These are phyloP conservation scores for Beauveria bassiana DNA, from an alignment of 2,329 filamentous ascomycete genomes.

Conservation along the genomic window DNA sequence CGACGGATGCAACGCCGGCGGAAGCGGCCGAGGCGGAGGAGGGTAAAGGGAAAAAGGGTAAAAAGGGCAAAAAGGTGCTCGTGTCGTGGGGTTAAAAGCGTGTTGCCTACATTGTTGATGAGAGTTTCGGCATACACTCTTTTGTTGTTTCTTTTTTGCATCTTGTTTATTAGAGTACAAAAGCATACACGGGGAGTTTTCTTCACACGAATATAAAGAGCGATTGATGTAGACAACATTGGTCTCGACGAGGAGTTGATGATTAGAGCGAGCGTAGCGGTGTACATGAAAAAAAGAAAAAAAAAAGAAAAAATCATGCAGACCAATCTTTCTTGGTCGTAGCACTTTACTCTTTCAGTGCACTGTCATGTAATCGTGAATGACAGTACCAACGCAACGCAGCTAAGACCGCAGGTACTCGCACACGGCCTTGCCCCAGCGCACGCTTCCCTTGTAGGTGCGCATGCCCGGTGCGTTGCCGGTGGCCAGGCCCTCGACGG, in stretches of 20 bases:
- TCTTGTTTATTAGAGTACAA: neutral
- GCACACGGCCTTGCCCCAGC: constrained; percentile 40
- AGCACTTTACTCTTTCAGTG: too few relatives aligned
- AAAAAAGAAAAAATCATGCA: neutral
- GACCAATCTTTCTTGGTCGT: too few relatives aligned
- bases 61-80: constrained; percentile 47
- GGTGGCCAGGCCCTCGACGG: constrained; percentile 41
- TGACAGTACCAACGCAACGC: neutral
- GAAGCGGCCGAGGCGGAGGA: constrained; percentile 22
- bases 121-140: neutral
- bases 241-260: neutral
- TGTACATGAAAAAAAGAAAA: neutral
- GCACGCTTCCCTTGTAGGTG: constrained; percentile 40
- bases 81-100: constrained; percentile 48
- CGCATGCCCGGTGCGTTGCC: constrained; percentile 49
- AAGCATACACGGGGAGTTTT: constrained; percentile 1
- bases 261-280: neutral
- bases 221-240: neutral
- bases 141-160: neutral
- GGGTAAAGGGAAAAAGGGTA: constrained; percentile 46
- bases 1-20: constrained; percentile 21
- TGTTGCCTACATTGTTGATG: neutral
- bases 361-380: neutral
- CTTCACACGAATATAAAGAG: neutral
- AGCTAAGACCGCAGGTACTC: constrained; percentile 32